Evolutionary conservation across 306 rosid species (phyloP), one percentile per base, ranked within the genome.

Genomic region (Casuarina equisetifolia): DNA sequence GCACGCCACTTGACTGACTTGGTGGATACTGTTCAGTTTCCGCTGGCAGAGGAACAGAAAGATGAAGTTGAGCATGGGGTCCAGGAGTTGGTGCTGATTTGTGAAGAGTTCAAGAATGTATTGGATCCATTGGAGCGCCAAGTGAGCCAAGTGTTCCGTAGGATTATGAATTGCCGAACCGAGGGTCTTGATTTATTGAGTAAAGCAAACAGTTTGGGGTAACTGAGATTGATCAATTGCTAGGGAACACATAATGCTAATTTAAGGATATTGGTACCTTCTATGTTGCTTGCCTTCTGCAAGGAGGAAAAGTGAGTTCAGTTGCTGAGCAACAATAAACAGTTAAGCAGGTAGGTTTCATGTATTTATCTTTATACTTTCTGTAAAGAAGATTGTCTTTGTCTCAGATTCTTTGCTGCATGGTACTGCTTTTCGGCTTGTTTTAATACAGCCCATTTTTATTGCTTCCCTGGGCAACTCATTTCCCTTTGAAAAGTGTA

Each of bases 51-150:
- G 45, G 93, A 89, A 66, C 92, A 74, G 76, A 87, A 89, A 79
- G 40, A 44, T 39, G 97, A 91, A 84, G 86, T 91, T 64, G 91
- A 91, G 66, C 87, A 85, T 43, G 79, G 62, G 68, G 73, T 87
- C 76, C 74, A 74, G 77, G 96, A 91, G 86, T 82, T 95, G 9
- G 70, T 76, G n/a, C 63, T 40, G 70, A 88, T 87, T 74, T 88
- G 87, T 77, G 87, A 87, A 78, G 84, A 85, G 25, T 76, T 95
- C 73, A 88, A 63, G 62, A 73, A 50, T 6, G 96, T 93, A 20
- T 74, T 92, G 90, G 96, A 91, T 80, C 91, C 89, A 0, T 35
- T 95, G 88, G 96, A 95, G 84, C 90, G 90, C 76, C 97, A 88
- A 75, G 79, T 95, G 74, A 87, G 97, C 78, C 97, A 92, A 42